These are phyloP conservation scores for Dioscorea cayenensis DNA, from an alignment of 116 monocot genomes.

Conservation along the genomic window DNA sequence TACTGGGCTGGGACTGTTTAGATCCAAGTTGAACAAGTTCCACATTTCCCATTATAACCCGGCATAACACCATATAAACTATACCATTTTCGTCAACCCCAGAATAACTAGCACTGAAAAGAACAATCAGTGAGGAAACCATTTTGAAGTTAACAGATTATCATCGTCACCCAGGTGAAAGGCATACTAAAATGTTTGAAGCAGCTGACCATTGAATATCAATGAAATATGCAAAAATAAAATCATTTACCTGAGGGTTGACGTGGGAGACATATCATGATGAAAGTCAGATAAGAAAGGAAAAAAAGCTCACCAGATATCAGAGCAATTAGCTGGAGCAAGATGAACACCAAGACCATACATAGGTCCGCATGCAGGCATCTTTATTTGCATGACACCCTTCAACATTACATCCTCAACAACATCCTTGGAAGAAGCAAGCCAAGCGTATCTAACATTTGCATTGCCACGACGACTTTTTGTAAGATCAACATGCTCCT, in stretches of 20 bases:
- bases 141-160: constrained; percentile 9
- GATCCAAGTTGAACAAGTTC: constrained; percentile 57
- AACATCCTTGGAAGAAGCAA: constrained; percentile 52
- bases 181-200: background rate
- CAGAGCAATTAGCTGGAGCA: constrained; percentile 54
- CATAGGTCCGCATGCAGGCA: constrained; percentile 19
- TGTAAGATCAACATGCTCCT: constrained; percentile 45
- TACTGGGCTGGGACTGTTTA: constrained; percentile 71
- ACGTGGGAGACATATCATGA: background rate
- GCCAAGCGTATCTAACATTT: constrained; percentile 85
- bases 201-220: background rate
- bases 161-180: background rate
- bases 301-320: constrained; percentile 44
- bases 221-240: background rate
- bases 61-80: constrained; percentile 74
- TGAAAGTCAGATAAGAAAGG: background rate
- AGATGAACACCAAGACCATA: constrained; percentile 71
- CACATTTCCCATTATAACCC: constrained; percentile 79
- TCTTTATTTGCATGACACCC: constrained; percentile 38
- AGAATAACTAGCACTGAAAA: constrained; percentile 66
- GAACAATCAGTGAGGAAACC: constrained; percentile 17
- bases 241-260: background rate
- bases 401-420: constrained; percentile 44
- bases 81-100: constrained; percentile 77
- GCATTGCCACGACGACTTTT: constrained; percentile 60